These are phyloP conservation scores for Chalciporus piperatus DNA, from an alignment of 768 basidiomycete species.

Conservation along the genomic window DNA sequence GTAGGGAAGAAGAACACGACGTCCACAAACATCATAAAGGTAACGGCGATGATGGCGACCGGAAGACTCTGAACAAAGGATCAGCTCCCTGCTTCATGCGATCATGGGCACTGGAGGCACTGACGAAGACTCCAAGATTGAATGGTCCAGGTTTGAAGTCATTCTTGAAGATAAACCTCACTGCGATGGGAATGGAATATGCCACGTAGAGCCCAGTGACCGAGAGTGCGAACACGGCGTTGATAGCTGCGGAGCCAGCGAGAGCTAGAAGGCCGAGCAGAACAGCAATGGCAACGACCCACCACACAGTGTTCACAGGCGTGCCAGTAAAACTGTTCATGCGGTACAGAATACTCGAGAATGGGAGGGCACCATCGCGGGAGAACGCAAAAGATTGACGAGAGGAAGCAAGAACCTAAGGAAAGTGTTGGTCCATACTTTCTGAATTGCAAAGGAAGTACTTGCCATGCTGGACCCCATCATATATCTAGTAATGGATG, in stretches of 20 bases:
- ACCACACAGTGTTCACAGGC: conserved; percentile 62
- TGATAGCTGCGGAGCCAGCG: conserved; percentile 53
- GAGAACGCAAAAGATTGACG: conserved; percentile 59
- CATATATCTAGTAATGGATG: conserved; percentile 34
- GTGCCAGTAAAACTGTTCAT: conserved; percentile 51
- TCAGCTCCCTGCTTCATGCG: background rate
- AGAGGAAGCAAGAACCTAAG: conserved; percentile 45
- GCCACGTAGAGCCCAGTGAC: conserved; percentile 48
- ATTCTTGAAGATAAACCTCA: conserved; percentile 47
- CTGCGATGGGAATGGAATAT: conserved; percentile 49
- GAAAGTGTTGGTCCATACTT: background rate
- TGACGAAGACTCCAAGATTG: conserved; percentile 42
- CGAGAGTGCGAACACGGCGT: conserved; percentile 54
- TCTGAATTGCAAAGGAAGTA: background rate
- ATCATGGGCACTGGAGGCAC: conserved; percentile 8
- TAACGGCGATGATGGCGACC: conserved; percentile 50
- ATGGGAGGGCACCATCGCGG: conserved; percentile 60
- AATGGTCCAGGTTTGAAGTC: conserved; percentile 49
- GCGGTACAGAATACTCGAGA: conserved; percentile 51
- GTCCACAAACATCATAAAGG: conserved; percentile 65
- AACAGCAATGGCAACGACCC: conserved; percentile 36
- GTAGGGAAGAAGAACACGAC: conserved; percentile 65
- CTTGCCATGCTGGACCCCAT: conserved; percentile 49
- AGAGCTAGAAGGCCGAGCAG: conserved; percentile 53
- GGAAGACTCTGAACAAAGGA: conserved; percentile 47